Base-by-base conservation (phyloP, 352 stramenopile species). In the Pythium graminicola region DNA sequence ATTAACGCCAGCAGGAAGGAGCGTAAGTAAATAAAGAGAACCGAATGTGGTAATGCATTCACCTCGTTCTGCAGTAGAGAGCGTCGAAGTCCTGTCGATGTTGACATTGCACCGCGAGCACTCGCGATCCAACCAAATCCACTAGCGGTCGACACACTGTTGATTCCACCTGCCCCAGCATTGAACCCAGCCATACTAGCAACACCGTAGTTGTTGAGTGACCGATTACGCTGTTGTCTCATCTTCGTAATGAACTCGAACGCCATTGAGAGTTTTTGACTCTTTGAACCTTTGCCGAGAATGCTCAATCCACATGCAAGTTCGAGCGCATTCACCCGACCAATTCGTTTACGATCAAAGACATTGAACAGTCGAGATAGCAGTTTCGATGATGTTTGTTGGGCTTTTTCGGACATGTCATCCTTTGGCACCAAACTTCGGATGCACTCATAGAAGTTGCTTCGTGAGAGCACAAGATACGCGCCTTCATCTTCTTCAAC, bases 221-320 rank as follows among this genome's bases (percentile, higher is more conserved):
- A 87, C n/a, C 78, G 76, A 31, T 82, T 67, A 7, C 81, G 72
- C 40, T 92, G 79, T 28, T 88, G 73, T 2, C 77, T 65, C 76
- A 95, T 84, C 54, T 88, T 89, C 9, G 77, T 84, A 60, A 95
- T 87, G 33, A 95, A 89, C 9, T 95, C 84, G 39, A 95, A 95
- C 5, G 82, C 81, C 38, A 87, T 70, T 8, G 79, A 81, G 8
- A 95, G 65, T 57, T 95, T 95, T 47, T 93, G 84, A 39, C 77
- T 90, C 49, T 95, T 95, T 2, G 80, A 87, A 6, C 84, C 84
- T 59, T 82, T 81, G 8, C 84, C 84, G 14, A 95, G 43, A 43
- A 95, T 93, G 49, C 79, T 93, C 51, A 95, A 62, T 3, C 84
- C 84, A 42, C 84, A 95, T 11, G 79, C 84, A n/a, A 95, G 65